Evolutionary conservation across 2,329 filamentous ascomycete species (phyloP), one percentile per base, ranked within the genome.

Genomic region (Chaetothyriales sp.): DNA sequence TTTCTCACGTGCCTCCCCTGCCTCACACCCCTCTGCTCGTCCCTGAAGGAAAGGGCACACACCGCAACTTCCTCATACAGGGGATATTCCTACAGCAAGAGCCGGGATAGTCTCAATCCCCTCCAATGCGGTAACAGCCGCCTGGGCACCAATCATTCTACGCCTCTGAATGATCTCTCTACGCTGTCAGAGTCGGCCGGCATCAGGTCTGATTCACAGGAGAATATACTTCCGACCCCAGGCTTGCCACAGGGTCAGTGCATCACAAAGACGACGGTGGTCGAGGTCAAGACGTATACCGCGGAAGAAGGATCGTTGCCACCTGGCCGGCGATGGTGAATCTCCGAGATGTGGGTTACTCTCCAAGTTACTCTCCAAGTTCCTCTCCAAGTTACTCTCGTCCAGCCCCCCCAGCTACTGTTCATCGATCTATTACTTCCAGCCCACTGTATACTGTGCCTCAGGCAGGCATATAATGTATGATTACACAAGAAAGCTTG

Each of bases 1-100:
- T 65, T 67, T 33, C 59, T 66, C n/a, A 67, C 64, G 5, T 67
- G 62, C 28, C 55, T 65, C 10, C 65, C 65, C 5, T 66, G 63
- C 44, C 56, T 67, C 2, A 63, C 63, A 0, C 65, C 65, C 10
- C 58, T 67, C 18, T 48, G 49, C 47, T 45, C 51, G 10, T 52
- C 4, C 22, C 46, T 52, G 18, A 25, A 9, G 10, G 20, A 45
- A 4, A 45, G 18, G 43, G 9, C 43, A 4, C 43, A n/a, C 18
- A 15, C 4, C 3, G 13, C 18, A n/a, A 45, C 4, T 13, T 45
- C 18, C 5, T 19, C 18, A n/a, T 25, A 45, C 43, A 15, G 43
- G 4, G 13, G 9, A 2, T 3, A 10, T 15, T 19, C 43, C 9
- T 4, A 3, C 7, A 15, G 43, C 8, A 45, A 19, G 43, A 25